Evolutionary conservation across 371 early-diverging fungal species (phyloP), one percentile per base, ranked within the genome.

Genomic region (Synchytrium microbalum): DNA sequence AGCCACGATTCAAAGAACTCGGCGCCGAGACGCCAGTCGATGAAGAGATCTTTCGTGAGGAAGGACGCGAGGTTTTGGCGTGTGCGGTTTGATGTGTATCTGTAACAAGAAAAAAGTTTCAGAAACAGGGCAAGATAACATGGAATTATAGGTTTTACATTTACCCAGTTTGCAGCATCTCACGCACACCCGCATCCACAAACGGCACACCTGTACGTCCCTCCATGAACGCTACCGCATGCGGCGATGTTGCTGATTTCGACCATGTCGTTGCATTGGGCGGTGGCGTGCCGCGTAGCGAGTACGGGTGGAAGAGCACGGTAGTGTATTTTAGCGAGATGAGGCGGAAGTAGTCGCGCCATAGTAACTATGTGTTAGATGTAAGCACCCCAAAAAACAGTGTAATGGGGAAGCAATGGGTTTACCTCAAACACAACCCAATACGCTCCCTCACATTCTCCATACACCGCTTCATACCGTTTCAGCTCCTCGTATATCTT

Each of bases 51-150:
- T 26, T 74, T 71, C 1, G 74, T 58, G 2, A 79, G 61, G 54
- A 71, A 79, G 55, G 72, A 72, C 8, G 80, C 80, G 0, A 74
- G 77, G 54, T 79, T 79, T 55, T 79, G 80, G 14, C 79, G 75
- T 0, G 73, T 71, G 27, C 80, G 71, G 38, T 79, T 79, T 29
- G 67, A 66, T 61, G 75, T 64, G 60, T 77, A 79, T 5, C 68
- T 64, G 28, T 23, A 27, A n/a, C 58, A 29, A 56, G 57, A 28
- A 23, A 56, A 19, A 56, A 32, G 5, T 26, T 29, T 23, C 32
- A 62, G 10, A 13, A n/a, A 30, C 55, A n/a, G 5, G 63, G 58
- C 27, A 25, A 5, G 5, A 23, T 30, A 57, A 60, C 10, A 27
- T 10, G 16, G 29, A 13, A 10, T 54, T 31, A 54, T n/a, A 26